Evolutionary conservation across 2,329 filamentous ascomycete genomes (phyloP), one percentile per base, ranked within the genome.

Genomic region (Macrophomina tecta): DNA sequence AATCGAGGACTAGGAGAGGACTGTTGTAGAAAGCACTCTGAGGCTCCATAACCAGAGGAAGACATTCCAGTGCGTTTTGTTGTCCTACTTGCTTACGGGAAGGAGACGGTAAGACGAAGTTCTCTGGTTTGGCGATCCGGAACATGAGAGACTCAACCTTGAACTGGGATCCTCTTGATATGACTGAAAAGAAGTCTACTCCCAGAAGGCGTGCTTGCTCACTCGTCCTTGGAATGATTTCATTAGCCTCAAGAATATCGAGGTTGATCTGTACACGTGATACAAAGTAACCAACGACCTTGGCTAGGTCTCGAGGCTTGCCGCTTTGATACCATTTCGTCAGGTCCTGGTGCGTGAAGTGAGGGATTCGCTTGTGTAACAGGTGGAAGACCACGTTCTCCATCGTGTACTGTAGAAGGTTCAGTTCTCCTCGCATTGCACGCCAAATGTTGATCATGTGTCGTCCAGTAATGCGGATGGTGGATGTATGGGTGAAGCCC

Each of bases 81-180:
- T 90, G 88, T 3, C 94, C 94, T 1, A 98, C 94, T 77, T 99
- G 95, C 77, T 93, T 94, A 69, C 90, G 87, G 76, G 90, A 96
- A 0, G 95, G 95, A 6, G 94, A 98, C 1, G 97, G 87, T 0
- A 99, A 84, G 7, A 98, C 83, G 73, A 95, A 96, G 72, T 95
- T 97, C 77, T 99, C 95, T 0, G 95, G 94, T 76, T 99, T 99
- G 51, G 95, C 94, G 72, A 99, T 97, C 51, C 95, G 89, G 74
- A 98, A 97, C 95, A 99, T 98, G 72, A 97, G 89, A 1, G 94
- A 97, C 79, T 99, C 95, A 48, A 99, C 95, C 77, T 99, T 99
- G 85, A 96, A 98, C 75, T 99, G 95, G 0, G 94, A 98, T 16
- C 95, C 95, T 65, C 95, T 87, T 5, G 92, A 94, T 74, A 97